Base-by-base conservation (phyloP, 257 asterid species). In the Petrea volubilis region DNA sequence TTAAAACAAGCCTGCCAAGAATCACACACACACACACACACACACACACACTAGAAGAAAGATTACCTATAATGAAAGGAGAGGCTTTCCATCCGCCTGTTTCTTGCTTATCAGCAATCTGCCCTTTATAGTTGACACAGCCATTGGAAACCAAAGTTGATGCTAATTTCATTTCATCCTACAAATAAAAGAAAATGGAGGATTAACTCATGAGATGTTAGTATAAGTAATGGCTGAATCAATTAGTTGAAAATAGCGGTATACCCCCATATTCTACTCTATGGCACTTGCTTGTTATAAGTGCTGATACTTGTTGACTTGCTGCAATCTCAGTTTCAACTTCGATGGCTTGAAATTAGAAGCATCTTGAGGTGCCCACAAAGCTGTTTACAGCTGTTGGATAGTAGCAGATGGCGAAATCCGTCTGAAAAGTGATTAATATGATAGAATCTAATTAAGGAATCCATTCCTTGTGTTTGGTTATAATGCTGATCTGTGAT, bases 71-170 rank as follows among this genome's bases (percentile, higher is more conserved):
- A 70, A 88, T 80, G 74, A 80, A 88, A 15, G 91, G 85, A 2
- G 95, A 81, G 63, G 91, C 81, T 25, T 74, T 85, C 91, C 88
- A 88, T 60, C 95, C 95, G 61, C 95, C 91, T 0, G 95, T 83
- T 13, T 46, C 70, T 28, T 28, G 72, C 64, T 85, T 85, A 62
- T 88, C 83, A 0, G 91, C 91, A 11, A 43, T 73, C 40, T 58
- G 72, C 20, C 91, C 87, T 83, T 70, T 83, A 72, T 78, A 85
- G 79, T 85, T 77, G 12, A 83, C 71, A 27, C 85, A 72, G 7
- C 91, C 87, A 78, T 85, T 83, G 27, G 82, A 76, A 23, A 83
- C 91, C 60, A 84, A 58, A 44, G 51, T 68, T 4, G 80, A 61
- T 15, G 44, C 18, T 46, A 3, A 12, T 5, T 29, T 64, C 12